phyloP scores from a whole-genome alignment of 2,329 filamentous ascomycete species.

The Colletotrichum sublineola region DNA sequence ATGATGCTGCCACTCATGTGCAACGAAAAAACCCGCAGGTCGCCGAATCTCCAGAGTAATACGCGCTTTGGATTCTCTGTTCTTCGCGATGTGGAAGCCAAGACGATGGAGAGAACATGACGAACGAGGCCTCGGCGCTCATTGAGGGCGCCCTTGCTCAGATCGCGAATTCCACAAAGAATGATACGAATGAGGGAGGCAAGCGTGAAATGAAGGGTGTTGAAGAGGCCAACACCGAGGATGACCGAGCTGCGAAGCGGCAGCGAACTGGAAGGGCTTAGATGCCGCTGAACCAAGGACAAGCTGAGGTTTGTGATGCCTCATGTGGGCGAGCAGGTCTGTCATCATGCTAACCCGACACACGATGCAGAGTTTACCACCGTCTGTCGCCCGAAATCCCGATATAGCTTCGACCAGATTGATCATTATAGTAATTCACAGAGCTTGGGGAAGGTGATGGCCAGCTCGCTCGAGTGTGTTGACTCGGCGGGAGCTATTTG shows the following conservation, averaged over 20 bases:
- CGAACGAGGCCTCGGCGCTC: neutral
- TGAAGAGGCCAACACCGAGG: too few relatives aligned
- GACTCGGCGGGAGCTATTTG: neutral
- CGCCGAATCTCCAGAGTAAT: neutral
- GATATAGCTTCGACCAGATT: neutral
- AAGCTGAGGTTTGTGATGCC: neutral
- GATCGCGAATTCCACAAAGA: neutral
- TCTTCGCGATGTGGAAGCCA: neutral
- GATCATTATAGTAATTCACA: neutral
- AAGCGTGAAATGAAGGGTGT: neutral
- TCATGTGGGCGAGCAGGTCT: too few relatives aligned
- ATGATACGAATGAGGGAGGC: too few relatives aligned
- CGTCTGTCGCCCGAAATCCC: neutral
- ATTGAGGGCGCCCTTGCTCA: neutral
- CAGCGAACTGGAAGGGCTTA: neutral
- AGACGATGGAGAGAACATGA: neutral
- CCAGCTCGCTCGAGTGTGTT: neutral
- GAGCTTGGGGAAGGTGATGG: neutral
- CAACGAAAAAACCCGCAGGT: neutral
- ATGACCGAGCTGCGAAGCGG: neutral
- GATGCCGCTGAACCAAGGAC: neutral
- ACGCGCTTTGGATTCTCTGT: neutral
- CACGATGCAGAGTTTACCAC: neutral
- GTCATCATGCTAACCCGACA: neutral
- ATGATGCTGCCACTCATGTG: neutral